Evolutionary conservation across 2,329 filamentous ascomycete genomes (phyloP).

Genomic region (Arthrinium phaeospermum): DNA sequence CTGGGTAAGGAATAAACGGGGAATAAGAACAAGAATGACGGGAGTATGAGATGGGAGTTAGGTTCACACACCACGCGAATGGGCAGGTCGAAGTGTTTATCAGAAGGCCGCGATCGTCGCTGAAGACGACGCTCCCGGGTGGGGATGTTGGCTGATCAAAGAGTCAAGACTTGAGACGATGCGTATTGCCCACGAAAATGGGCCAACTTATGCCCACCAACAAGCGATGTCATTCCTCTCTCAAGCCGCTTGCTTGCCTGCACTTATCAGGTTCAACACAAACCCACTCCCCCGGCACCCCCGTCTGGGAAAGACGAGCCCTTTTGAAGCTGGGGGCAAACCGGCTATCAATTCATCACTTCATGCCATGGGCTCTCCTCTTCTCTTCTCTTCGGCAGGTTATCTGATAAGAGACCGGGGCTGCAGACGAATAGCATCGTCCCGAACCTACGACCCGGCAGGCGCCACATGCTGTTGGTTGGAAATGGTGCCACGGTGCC

Average conservation of each 20-base stretch:
- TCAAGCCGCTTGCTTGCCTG: neutral
- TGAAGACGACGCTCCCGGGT: constrained; percentile 19
- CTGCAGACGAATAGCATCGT: constrained; percentile 19
- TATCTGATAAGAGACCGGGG: constrained; percentile 18
- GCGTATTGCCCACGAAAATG: constrained; percentile 17
- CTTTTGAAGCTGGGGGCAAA: constrained; percentile 3
- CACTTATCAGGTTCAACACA: neutral
- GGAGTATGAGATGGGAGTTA: constrained; percentile 3
- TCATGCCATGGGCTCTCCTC: neutral
- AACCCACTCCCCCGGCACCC: neutral
- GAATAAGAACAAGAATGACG: constrained; percentile 14
- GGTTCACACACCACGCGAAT: neutral
- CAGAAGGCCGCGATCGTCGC: constrained; percentile 20
- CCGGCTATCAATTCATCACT: neutral
- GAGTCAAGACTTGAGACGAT: constrained; percentile 18
- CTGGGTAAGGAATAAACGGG: neutral
- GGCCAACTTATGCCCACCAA: constrained; percentile 13
- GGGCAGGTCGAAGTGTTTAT: constrained; percentile 20
- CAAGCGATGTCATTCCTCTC: constrained; percentile 17
- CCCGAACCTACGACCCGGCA: neutral
- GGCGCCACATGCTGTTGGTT: constrained; percentile 18
- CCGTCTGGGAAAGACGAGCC: neutral
- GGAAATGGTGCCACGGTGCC: neutral
- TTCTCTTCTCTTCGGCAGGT: neutral
- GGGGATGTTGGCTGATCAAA: constrained; percentile 12